Conservation (phyloP, 768 basidiomycete species). For the Sarcomyxa edulis region DNA sequence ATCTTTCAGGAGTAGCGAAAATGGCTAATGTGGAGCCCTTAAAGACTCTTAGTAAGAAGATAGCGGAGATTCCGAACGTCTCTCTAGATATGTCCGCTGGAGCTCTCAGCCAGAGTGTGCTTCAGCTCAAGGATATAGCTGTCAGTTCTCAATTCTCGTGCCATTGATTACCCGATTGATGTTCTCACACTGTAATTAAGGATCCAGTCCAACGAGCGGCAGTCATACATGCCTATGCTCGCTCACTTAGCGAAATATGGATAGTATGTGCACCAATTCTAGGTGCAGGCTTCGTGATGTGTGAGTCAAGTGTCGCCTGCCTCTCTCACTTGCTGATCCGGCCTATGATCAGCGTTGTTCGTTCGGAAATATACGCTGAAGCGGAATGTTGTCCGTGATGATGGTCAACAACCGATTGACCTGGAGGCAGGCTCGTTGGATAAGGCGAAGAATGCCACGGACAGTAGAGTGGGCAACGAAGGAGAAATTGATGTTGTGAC, state of each 20-base stretch:
- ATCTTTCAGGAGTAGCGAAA: conserved; percentile 1
- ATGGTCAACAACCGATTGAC: too few species aligned
- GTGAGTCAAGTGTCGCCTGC: conserved; percentile 22
- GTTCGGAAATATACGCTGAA: conserved; percentile 56
- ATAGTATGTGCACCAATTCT: conserved; percentile 55
- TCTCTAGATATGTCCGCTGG: conserved; percentile 34
- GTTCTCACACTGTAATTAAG: conserved; percentile 22
- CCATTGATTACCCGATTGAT: not conserved
- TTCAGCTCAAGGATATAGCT: conserved; percentile 36
- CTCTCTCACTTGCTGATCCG: conserved; percentile 1
- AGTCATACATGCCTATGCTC: conserved; percentile 58
- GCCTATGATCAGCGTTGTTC: conserved; percentile 43
- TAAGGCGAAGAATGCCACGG: too few species aligned
- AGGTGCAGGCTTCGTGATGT: conserved; percentile 46
- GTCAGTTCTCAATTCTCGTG: conserved; percentile 21
- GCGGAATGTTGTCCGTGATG: conserved; percentile 38
- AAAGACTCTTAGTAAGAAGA: conserved; percentile 31
- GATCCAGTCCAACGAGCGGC: conserved; percentile 41
- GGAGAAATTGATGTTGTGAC: too few species aligned
- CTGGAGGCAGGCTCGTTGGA: too few species aligned
- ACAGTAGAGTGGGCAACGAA: too few species aligned
- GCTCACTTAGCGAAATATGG: conserved; percentile 62
- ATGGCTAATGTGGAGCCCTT: conserved; percentile 1
- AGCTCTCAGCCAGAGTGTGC: conserved; percentile 41
- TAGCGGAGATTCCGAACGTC: conserved; percentile 31